Evolutionary conservation across 805 yeast genomes (phyloP).

Genomic region (Cyberlindnera petersonii): DNA sequence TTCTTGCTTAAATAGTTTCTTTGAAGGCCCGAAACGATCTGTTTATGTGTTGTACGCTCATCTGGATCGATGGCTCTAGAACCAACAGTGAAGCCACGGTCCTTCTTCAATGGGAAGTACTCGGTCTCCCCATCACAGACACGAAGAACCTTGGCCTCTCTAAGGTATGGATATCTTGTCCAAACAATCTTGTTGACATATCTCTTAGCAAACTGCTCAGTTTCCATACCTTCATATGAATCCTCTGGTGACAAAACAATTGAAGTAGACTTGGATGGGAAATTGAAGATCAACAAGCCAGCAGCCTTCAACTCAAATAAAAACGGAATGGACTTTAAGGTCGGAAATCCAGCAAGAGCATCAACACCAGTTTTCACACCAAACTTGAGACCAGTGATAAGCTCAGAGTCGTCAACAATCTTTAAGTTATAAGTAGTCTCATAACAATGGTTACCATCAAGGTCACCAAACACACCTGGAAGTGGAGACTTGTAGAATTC

Average conservation of each 20-base stretch:
- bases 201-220: conserved; percentile 62
- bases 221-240: conserved; percentile 48
- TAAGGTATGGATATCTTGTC: conserved; percentile 86
- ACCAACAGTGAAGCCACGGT: conserved; percentile 31
- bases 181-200: conserved; percentile 61
- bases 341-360: conserved; percentile 86
- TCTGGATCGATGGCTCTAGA: conserved; percentile 42
- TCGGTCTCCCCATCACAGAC: conserved; percentile 52
- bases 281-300: conserved; percentile 75
- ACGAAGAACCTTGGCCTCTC: conserved; percentile 68
- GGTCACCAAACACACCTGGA: conserved; percentile 70
- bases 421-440: conserved; percentile 58
- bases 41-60: conserved; percentile 44
- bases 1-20: conserved; percentile 44
- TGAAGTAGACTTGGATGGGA: conserved; percentile 79
- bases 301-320: conserved; percentile 48
- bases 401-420: conserved; percentile 33
- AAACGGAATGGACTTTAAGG: conserved; percentile 68
- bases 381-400: conserved; percentile 54
- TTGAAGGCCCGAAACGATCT: conserved; percentile 36
- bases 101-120: conserved; percentile 35
- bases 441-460: conserved; percentile 74
- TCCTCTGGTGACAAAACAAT: conserved; percentile 62
- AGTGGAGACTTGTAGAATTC: conserved; percentile 69
- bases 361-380: conserved; percentile 70